Evolutionary conservation across 116 monocot genomes (phyloP).

Genomic region (Posidonia oceanica): DNA sequence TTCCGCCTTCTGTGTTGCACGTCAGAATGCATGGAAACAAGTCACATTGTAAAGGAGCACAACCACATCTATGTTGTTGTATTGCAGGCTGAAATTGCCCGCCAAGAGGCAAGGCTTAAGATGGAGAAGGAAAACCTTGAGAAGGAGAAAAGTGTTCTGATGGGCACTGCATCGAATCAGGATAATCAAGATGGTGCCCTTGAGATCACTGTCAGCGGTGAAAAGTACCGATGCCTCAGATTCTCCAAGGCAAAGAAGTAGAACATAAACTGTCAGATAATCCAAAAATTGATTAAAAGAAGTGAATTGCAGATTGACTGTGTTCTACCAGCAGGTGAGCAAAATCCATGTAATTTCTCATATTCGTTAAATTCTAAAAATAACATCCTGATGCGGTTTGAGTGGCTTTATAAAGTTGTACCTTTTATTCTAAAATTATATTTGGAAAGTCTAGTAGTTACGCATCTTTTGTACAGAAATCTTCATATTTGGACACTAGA

Average conservation of each 20-base stretch:
- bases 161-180: conserved; percentile 89
- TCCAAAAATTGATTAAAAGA: not conserved
- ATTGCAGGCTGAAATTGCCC: conserved; percentile 76
- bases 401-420: not conserved
- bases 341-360: not conserved
- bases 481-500: too few species aligned
- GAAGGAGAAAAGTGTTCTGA: conserved; percentile 97
- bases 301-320: not conserved
- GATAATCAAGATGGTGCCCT: conserved; percentile 94
- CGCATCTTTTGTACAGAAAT: too few species aligned
- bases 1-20: too few species aligned
- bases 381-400: not conserved
- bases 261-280: not conserved
- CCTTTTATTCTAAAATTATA: too few species aligned
- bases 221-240: conserved; percentile 90
- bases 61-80: not conserved
- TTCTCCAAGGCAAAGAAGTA: conserved; percentile 95
- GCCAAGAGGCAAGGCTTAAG: conserved; percentile 88
- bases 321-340: not conserved
- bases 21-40: too few species aligned
- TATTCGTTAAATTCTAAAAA: not conserved
- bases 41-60: too few species aligned
- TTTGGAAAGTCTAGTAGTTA: too few species aligned
- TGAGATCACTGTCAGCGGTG: conserved; percentile 95
- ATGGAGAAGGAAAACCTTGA: conserved; percentile 92